Evolutionary conservation across 2,329 filamentous ascomycete species (phyloP).

Genomic region (Lasiodiplodia sp.): DNA sequence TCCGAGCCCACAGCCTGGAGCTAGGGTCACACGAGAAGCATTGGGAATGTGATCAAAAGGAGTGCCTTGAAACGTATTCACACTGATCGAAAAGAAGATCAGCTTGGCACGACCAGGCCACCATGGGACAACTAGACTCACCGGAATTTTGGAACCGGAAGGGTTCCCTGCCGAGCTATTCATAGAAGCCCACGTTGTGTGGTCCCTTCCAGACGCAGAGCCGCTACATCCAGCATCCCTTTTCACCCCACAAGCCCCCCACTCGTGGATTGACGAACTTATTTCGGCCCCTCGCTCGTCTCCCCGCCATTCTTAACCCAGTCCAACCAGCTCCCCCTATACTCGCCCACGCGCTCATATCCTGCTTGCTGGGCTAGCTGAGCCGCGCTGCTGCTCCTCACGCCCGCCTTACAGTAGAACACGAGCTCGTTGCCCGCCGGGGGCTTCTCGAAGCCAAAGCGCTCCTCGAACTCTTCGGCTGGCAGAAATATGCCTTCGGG

Average conservation of each 20-base stretch:
- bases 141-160: background rate
- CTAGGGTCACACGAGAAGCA: background rate
- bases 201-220: too few relatives aligned
- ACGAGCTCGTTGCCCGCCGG: conserved; percentile 65
- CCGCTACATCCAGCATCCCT: background rate
- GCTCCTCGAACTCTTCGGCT: conserved; percentile 80
- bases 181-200: background rate
- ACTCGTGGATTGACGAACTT: too few relatives aligned
- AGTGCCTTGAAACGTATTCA: background rate
- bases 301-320: conserved; percentile 78
- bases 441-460: conserved; percentile 80
- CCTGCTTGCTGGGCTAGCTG: conserved; percentile 78
- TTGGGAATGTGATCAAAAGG: background rate
- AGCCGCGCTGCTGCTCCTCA: conserved; percentile 80
- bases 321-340: conserved; percentile 79
- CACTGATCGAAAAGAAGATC: background rate
- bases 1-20: too few relatives aligned
- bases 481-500: conserved; percentile 81
- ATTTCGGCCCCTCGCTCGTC: conserved; percentile 31
- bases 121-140: background rate
- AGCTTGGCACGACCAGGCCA: background rate
- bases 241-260: background rate
- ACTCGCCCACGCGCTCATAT: conserved; percentile 75
- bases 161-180: background rate
- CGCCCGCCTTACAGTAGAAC: conserved; percentile 94